Percentiles rank a stretch among this genome's conserved stretches.
phyloP scores from a whole-genome alignment of 108 stramenopile genomes.

The Tribonema minus region DNA sequence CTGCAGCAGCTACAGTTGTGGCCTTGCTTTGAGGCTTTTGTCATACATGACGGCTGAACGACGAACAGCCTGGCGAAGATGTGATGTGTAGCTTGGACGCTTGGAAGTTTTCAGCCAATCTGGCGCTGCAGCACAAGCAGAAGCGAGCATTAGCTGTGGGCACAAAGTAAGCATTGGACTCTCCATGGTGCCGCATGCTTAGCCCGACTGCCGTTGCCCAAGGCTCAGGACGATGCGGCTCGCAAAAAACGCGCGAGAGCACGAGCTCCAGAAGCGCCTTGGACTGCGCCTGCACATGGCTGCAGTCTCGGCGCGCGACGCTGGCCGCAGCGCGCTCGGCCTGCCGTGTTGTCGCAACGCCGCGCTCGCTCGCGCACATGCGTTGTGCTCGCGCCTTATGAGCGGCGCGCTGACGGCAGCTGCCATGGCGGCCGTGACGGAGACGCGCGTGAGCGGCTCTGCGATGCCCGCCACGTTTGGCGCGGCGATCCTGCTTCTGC shows the following conservation, averaged over 20 bases:
- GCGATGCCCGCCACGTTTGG: constrained; percentile 70
- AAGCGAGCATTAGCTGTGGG: too few species aligned
- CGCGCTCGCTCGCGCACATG: constrained; percentile 70
- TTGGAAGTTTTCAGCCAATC: too few species aligned
- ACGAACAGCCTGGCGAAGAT: too few species aligned
- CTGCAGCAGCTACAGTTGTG: too few species aligned
- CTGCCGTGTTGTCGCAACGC: constrained; percentile 76
- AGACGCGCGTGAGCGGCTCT: constrained; percentile 60
- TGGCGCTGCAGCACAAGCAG: too few species aligned
- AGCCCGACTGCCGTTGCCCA: constrained; percentile 68
- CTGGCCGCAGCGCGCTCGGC: constrained; percentile 64
- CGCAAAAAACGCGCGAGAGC: constrained; percentile 67
- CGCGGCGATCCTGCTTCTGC: constrained; percentile 62
- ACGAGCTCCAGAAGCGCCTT: constrained; percentile 72
- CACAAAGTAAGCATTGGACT: too few species aligned
- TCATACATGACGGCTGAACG: too few species aligned
- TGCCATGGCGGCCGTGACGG: constrained; percentile 4
- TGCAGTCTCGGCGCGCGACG: constrained; percentile 66
- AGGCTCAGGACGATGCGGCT: constrained; percentile 66
- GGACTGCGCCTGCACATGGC: constrained; percentile 80
- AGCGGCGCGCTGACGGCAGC: constrained; percentile 21
- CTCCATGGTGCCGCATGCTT: too few species aligned
- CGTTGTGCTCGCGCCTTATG: constrained; percentile 64
- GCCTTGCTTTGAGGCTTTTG: too few species aligned
- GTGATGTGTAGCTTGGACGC: too few species aligned